Evolutionary conservation across 75 land plant genomes (phyloP), one percentile per base, ranked within the genome.

Genomic region (Selaginella moellendorffii): DNA sequence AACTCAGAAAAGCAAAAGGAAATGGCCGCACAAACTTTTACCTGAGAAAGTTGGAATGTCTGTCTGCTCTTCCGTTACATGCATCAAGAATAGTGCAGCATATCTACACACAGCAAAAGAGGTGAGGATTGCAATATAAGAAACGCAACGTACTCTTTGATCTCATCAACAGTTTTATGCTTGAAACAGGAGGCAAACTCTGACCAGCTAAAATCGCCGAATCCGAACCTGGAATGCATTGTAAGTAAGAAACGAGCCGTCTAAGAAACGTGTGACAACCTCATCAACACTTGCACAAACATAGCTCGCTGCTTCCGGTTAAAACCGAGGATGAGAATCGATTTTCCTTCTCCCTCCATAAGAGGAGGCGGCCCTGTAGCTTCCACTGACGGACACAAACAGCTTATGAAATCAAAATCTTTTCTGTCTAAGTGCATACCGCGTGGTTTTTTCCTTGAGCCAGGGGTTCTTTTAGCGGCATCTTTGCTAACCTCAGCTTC

Each of bases 321-420:
- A 67, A 95, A 95, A 8, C 99, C 99, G 9, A 86, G 74, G 51
- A 95, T 76, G 62, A 79, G 79, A 20, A 95, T 79, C 31, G 86
- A 82, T 65, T 69, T 82, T 26, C 96, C 97, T 63, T 86, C 96
- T 17, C 99, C 97, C 74, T 86, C 97, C 88, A 95, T 95, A 30
- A 95, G 54, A 63, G 98, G 98, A 59, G 70, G 23, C 21, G 59
- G 59, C 14, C 46, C 46, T 36, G 46, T 36, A 36, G 46, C 46
- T 36, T 36, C 46, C 5, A 36, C 46, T 36, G 14, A 36, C 5
- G 46, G 5, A n/a, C n/a, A 36, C 14, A 36, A 36, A 36, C 14
- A 36, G 14, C 5, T 36, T 36, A 36, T 36, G 46, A 36, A 36
- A 36, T 14, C 46, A 36, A n/a, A n/a, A n/a, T n/a, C n/a, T n/a